These are phyloP conservation scores for Fusarium humuli DNA, from an alignment of 2,329 filamentous ascomycete species.

Conservation along the genomic window DNA sequence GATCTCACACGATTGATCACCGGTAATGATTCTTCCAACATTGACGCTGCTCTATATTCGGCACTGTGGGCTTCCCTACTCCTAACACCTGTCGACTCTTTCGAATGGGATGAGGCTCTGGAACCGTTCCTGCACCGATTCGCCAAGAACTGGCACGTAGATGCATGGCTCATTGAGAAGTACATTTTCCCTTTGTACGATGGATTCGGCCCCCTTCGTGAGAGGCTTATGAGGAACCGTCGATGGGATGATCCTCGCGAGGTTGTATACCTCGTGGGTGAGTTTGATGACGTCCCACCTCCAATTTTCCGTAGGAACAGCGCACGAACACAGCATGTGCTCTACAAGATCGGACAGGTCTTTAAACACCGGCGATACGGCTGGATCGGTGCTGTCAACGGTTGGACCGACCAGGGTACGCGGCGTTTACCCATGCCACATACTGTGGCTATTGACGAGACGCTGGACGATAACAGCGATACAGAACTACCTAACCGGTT, in stretches of 20 bases:
- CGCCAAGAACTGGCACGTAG: constrained; percentile 63
- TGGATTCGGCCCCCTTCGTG: constrained; percentile 51
- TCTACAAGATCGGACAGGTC: constrained; percentile 81
- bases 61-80: constrained; percentile 77
- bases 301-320: constrained; percentile 49
- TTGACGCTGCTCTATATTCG: constrained; percentile 73
- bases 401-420: constrained; percentile 75
- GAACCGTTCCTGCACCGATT: constrained; percentile 69
- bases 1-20: constrained; percentile 52
- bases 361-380: constrained; percentile 85
- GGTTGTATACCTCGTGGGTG: constrained; percentile 53
- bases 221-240: constrained; percentile 46
- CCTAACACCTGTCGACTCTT: constrained; percentile 60
- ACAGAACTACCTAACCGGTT: constrained; percentile 45
- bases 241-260: constrained; percentile 49
- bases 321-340: constrained; percentile 40
- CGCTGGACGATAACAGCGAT: constrained; percentile 44
- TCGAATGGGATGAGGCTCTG: constrained; percentile 71
- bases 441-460: constrained; percentile 44
- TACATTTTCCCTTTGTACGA: constrained; percentile 72
- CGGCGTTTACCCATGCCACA: constrained; percentile 45
- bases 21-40: constrained; percentile 56
- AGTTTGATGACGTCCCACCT: constrained; percentile 58
- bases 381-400: constrained; percentile 84
- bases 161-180: constrained; percentile 76